phyloP scores from a whole-genome alignment of 75 land plant species.

The Cupressus sempervirens region DNA sequence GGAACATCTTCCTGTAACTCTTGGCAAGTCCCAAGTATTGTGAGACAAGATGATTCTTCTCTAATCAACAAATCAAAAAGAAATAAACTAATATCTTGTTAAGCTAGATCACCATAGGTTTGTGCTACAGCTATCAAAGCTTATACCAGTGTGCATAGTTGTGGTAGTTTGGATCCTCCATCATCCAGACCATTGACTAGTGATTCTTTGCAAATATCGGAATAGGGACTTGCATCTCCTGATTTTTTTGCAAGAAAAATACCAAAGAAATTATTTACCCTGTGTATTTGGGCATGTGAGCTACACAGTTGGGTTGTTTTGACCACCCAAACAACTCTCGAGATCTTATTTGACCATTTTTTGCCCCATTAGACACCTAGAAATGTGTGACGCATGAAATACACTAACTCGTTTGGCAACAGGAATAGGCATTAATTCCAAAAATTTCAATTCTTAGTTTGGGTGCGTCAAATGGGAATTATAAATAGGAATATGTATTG shows the following conservation, averaged over 20 bases:
- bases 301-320: too few relatives aligned
- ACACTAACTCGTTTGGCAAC: too few relatives aligned
- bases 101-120: neutral
- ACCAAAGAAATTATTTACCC: conserved; percentile 2
- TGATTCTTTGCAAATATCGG: neutral
- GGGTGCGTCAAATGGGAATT: too few relatives aligned
- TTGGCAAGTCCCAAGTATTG: conserved; percentile 53
- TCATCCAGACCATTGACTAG: neutral
- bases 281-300: too few relatives aligned
- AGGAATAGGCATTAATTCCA: too few relatives aligned
- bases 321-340: too few relatives aligned
- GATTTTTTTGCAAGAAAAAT: neutral
- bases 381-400: too few relatives aligned
- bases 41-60: neutral
- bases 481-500: too few relatives aligned
- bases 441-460: too few relatives aligned
- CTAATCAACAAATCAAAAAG: neutral
- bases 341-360: too few relatives aligned
- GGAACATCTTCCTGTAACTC: conserved; percentile 34
- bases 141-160: neutral
- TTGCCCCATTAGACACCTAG: too few relatives aligned
- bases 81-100: neutral
- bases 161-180: neutral
- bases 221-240: conserved; percentile 1
- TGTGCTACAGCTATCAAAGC: neutral